Base-by-base conservation (phyloP, 805 yeast species). In the Yamadazyma laniorum region DNA sequence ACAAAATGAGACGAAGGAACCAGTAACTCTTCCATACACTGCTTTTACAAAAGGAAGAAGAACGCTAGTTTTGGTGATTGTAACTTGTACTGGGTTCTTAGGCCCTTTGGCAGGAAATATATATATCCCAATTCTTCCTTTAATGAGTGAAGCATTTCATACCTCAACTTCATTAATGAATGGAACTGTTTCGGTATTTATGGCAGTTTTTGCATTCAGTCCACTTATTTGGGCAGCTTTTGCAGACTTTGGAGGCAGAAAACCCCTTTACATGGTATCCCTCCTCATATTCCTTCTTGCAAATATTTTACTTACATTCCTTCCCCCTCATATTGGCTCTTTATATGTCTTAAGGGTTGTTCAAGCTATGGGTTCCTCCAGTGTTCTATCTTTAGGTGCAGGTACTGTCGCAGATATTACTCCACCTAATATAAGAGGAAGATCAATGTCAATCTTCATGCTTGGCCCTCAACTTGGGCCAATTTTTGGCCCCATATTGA, bases 41-140 rank as follows among this genome's bases (percentile, higher is more conserved):
- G 61, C 62, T 0, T 64, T 70, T 34, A 46, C 69, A 0, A 40
- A 36, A n/a, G 26, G 38, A 2, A 65, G 73, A 44, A 53, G 52
- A 6, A 19, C 45, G 1, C 38, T 65, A 3, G 59, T 75, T 14
- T 46, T 70, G n/a, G 41, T 48, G 4, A 58, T 75, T 21, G 65
- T 75, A 16, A 70, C 78, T 1, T 46, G 60, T 14, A 71, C 77
- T 18, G 81, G 80, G 1, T 74, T 74, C 42, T 47, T 76, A 36
- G 82, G 82, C 0, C 82, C 82, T 0, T 57, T 75, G 34, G 63
- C 79, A 7, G 82, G 81, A 3, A 77, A 77, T 43, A 74, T 77
- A 17, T 77, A 76, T 47, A 72, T 77, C 23, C 82, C 82, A 4
- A 61, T 79, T 2, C 45, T 77, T 6, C 80, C 79, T 2, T 54